Conservation (phyloP, 2,329 filamentous ascomycete species). For the Paecilomyces formosus region DNA sequence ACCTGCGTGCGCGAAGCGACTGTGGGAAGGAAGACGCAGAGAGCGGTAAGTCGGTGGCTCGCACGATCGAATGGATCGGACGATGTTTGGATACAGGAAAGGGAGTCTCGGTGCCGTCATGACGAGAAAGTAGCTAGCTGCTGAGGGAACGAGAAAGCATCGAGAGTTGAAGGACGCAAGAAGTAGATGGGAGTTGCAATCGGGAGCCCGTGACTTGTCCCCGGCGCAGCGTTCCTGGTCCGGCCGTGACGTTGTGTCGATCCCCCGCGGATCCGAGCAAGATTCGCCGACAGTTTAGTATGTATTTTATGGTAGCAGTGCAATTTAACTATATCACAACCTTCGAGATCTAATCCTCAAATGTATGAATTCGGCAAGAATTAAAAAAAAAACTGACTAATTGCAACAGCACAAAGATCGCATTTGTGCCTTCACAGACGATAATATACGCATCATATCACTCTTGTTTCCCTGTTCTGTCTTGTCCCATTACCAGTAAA, state of each 20-base stretch:
- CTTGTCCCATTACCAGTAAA: too few relatives aligned
- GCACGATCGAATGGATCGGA: slow-evolving; percentile 49
- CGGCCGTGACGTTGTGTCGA: slow-evolving; percentile 17
- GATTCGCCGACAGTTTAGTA: background rate
- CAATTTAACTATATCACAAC: too few relatives aligned
- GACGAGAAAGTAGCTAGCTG: slow-evolving; percentile 8
- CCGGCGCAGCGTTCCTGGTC: slow-evolving; percentile 14
- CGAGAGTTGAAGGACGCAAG: slow-evolving; percentile 2
- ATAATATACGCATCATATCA: too few relatives aligned
- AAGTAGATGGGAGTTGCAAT: slow-evolving; percentile 3
- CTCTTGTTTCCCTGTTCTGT: too few relatives aligned
- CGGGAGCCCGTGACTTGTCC: slow-evolving; percentile 7
- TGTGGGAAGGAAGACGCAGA: slow-evolving; percentile 28
- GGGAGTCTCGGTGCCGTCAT: slow-evolving; percentile 59
- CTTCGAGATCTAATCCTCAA: too few relatives aligned
- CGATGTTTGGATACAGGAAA: slow-evolving; percentile 62
- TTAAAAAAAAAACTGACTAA: too few relatives aligned
- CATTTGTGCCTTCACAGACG: too few relatives aligned
- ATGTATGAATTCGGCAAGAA: too few relatives aligned
- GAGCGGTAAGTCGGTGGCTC: slow-evolving; percentile 37
- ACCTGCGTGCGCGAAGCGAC: slow-evolving; percentile 17
- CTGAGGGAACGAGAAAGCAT: background rate
- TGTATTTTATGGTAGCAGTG: too few relatives aligned
- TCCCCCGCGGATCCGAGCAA: slow-evolving; percentile 9
- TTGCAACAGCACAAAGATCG: too few relatives aligned